Conservation (phyloP, 164 flowering plant genomes). For the Tetracentron sinense region DNA sequence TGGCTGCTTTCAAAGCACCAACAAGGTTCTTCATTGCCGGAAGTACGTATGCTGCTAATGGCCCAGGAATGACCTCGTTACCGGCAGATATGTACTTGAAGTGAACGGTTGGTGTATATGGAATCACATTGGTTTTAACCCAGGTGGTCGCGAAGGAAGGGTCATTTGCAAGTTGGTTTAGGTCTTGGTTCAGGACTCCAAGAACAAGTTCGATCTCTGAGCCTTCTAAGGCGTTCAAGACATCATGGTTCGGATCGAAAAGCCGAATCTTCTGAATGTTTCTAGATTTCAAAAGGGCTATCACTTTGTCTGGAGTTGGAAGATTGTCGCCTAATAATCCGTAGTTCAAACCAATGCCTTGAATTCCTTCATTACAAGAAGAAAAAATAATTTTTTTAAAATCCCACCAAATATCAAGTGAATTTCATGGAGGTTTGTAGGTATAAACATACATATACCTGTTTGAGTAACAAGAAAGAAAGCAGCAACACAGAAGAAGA, state of each 20-base stretch:
- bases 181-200: slow-evolving; percentile 12
- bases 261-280: slow-evolving; percentile 6
- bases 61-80: slow-evolving; percentile 13
- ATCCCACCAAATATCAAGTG: no score
- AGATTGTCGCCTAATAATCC: slow-evolving; percentile 16
- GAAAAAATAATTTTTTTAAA: no score
- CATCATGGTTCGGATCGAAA: slow-evolving; percentile 12
- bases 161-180: slow-evolving; percentile 1
- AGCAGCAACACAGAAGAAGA: no score
- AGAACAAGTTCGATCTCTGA: slow-evolving; percentile 6
- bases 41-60: neutral
- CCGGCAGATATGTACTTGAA: slow-evolving; percentile 8
- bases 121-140: slow-evolving; percentile 12
- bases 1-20: neutral
- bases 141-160: slow-evolving; percentile 11
- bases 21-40: neutral
- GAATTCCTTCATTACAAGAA: slow-evolving; percentile 13
- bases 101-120: neutral
- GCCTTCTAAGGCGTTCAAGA: slow-evolving; percentile 1
- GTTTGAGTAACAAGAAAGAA: no score
- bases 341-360: slow-evolving; percentile 16
- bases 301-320: slow-evolving; percentile 9
- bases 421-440: no score
- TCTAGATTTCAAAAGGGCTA: slow-evolving; percentile 2
- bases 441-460: no score